A percentile compares a stretch with the other conserved stretches of the same genome.
Conservation (phyloP, 192 early-diverging fungal species). For the Podila epicladia region DNA sequence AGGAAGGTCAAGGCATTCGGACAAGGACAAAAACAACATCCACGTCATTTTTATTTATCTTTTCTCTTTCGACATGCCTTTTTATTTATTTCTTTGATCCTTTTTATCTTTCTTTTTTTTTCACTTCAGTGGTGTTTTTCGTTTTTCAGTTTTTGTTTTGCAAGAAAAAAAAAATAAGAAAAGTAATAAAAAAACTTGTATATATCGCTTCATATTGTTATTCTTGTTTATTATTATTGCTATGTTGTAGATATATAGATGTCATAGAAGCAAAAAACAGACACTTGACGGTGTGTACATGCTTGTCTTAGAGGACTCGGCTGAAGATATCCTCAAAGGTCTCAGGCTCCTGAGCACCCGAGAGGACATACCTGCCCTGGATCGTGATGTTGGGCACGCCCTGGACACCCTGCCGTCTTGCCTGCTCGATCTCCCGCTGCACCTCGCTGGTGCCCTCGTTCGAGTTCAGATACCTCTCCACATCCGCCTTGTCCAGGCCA, state of each 20-base stretch:
- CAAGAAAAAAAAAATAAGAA: too few species aligned
- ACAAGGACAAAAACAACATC: not conserved
- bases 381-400: slow-evolving; percentile 82
- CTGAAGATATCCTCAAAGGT: slow-evolving; percentile 69
- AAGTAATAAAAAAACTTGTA: too few species aligned
- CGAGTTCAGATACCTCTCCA: slow-evolving; percentile 62
- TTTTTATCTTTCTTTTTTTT: too few species aligned
- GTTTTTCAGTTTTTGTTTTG: too few species aligned
- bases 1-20: not conserved
- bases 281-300: not conserved
- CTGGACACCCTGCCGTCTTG: slow-evolving; percentile 55
- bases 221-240: too few species aligned
- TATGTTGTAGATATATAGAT: too few species aligned
- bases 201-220: too few species aligned
- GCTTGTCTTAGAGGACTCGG: slow-evolving; percentile 34
- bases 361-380: slow-evolving; percentile 66
- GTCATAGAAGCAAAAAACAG: too few species aligned
- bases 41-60: too few species aligned
- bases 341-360: slow-evolving; percentile 75
- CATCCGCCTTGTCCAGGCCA: slow-evolving; percentile 64
- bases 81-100: too few species aligned
- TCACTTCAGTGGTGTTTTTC: too few species aligned
- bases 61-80: too few species aligned
- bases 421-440: slow-evolving; percentile 54
- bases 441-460: slow-evolving; percentile 63